These are phyloP conservation scores for Kregervanrija delftensis DNA, from an alignment of 805 yeast species.

Conservation along the genomic window DNA sequence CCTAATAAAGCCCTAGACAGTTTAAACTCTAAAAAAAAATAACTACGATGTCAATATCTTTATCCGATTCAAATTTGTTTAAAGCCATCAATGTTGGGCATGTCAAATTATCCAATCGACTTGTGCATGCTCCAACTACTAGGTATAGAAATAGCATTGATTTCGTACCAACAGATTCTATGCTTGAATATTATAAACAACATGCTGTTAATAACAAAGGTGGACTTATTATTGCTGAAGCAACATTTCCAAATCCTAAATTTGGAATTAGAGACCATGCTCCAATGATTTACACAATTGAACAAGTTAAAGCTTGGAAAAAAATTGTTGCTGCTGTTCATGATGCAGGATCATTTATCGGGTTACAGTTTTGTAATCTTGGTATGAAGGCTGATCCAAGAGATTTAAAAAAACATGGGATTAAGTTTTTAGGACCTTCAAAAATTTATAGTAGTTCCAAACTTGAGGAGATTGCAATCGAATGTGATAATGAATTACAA, in stretches of 20 bases:
- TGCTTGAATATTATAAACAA: conserved; percentile 44
- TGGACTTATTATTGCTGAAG: conserved; percentile 48
- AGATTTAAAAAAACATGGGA: conserved; percentile 29
- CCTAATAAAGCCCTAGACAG: no score
- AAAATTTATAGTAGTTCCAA: conserved; percentile 33
- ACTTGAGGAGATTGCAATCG: conserved; percentile 28
- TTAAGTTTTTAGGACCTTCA: conserved; percentile 31
- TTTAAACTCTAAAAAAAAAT: no score
- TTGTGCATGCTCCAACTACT: conserved; percentile 44
- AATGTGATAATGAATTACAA: conserved; percentile 37
- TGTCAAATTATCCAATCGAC: conserved; percentile 29
- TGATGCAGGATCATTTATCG: conserved; percentile 36
- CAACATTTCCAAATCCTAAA: conserved; percentile 27
- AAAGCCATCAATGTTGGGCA: conserved; percentile 32
- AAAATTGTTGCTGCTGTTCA: conserved; percentile 44
- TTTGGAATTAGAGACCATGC: conserved; percentile 15
- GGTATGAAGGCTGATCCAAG: conserved; percentile 35
- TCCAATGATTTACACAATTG: conserved; percentile 27
- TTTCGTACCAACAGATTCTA: conserved; percentile 35
- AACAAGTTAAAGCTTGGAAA: conserved; percentile 45
- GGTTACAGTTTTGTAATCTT: conserved; percentile 48
- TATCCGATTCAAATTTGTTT: no score
- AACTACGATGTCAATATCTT: no score
- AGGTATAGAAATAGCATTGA: conserved; percentile 32
- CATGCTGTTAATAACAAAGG: conserved; percentile 50